Conservation (phyloP, 1,284 basidiomycete species). For the Ganoderma resinaceum region DNA sequence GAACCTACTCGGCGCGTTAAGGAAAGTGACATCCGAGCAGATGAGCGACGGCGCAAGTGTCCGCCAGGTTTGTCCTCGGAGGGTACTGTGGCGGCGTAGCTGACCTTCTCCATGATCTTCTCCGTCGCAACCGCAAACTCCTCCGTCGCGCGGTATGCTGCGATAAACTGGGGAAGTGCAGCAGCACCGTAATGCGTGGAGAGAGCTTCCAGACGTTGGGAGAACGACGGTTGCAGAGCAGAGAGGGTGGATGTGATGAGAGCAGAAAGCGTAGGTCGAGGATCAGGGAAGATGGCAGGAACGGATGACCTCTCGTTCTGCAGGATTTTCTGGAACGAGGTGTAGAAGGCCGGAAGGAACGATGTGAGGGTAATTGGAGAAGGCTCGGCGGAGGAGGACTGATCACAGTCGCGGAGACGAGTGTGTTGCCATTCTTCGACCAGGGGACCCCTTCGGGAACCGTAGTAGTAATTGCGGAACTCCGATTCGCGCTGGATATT, state of each 20-base stretch:
- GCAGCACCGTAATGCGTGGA: slow-evolving; percentile 67
- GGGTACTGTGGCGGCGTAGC: slow-evolving; percentile 46
- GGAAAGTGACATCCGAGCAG: slow-evolving; percentile 79
- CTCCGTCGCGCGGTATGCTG: slow-evolving; percentile 76
- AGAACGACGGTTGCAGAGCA: slow-evolving; percentile 79
- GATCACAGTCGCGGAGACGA: slow-evolving; percentile 56
- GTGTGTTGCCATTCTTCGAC: slow-evolving; percentile 74
- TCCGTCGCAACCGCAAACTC: slow-evolving; percentile 79
- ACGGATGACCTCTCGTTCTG: slow-evolving; percentile 78
- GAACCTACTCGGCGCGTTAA: slow-evolving; percentile 62
- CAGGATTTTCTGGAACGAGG: slow-evolving; percentile 69
- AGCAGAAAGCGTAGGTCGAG: slow-evolving; percentile 73
- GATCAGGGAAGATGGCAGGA: slow-evolving; percentile 84
- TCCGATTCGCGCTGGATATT: slow-evolving; percentile 91
- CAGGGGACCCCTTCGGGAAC: slow-evolving; percentile 72
- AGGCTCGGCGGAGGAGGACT: slow-evolving; percentile 35
- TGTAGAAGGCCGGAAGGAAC: slow-evolving; percentile 81
- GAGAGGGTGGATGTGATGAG: slow-evolving; percentile 85
- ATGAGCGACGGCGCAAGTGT: slow-evolving; percentile 50
- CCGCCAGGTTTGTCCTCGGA: slow-evolving; percentile 16
- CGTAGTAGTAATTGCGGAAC: slow-evolving; percentile 93
- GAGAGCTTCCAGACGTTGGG: slow-evolving; percentile 76
- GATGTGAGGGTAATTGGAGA: slow-evolving; percentile 53
- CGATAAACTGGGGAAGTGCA: slow-evolving; percentile 75
- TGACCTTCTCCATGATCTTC: slow-evolving; percentile 79